phyloP scores from a whole-genome alignment of 2,329 filamentous ascomycete species.

The Ophiostoma ulmi region DNA sequence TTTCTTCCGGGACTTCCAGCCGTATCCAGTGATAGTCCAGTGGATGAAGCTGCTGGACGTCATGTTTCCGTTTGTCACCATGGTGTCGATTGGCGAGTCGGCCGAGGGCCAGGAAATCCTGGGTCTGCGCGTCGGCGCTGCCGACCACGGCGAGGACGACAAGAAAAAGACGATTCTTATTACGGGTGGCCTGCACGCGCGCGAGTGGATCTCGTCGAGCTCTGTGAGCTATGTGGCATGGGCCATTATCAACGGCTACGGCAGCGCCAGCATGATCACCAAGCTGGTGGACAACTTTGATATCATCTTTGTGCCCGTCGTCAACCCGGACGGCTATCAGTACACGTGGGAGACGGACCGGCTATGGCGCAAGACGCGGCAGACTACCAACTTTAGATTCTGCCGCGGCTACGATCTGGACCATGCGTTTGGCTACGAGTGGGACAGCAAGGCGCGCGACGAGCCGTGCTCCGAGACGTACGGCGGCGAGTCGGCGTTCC shows the following conservation, averaged over 20 bases:
- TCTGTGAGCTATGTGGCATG: slow-evolving; percentile 90
- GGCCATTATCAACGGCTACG: slow-evolving; percentile 77
- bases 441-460: slow-evolving; percentile 60
- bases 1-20: slow-evolving; percentile 92
- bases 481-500: slow-evolving; percentile 75
- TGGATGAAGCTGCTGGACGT: slow-evolving; percentile 90
- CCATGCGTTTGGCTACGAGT: slow-evolving; percentile 77
- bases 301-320: slow-evolving; percentile 77
- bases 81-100: slow-evolving; percentile 80
- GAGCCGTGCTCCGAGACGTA: slow-evolving; percentile 92
- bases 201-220: slow-evolving; percentile 93
- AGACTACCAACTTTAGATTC: slow-evolving; percentile 73
- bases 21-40: slow-evolving; percentile 57
- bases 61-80: slow-evolving; percentile 67
- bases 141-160: slow-evolving; percentile 28
- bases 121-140: slow-evolving; percentile 65
- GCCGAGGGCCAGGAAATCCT: slow-evolving; percentile 84
- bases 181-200: slow-evolving; percentile 80
- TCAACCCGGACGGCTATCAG: slow-evolving; percentile 91
- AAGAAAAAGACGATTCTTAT: slow-evolving; percentile 42
- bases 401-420: slow-evolving; percentile 88
- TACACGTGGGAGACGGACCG: slow-evolving; percentile 91
- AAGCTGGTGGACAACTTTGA: slow-evolving; percentile 79
- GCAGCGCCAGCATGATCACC: slow-evolving; percentile 65
- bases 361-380: slow-evolving; percentile 90